Conservation (phyloP, 345 rosid genomes). For the Hypericum androsaemum region DNA sequence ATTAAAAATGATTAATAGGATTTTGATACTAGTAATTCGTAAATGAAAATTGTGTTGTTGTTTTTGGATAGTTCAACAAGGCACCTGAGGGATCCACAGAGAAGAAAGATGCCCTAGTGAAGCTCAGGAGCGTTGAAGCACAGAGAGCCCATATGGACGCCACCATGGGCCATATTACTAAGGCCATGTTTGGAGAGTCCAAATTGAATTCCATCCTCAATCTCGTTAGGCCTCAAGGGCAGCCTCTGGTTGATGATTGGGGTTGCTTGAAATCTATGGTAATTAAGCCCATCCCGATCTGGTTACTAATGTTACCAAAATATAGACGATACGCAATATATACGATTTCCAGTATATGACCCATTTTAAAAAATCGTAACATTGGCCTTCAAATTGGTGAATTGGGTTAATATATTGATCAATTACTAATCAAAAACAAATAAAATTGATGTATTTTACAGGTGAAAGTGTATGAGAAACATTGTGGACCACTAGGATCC, state of each 20-base stretch:
- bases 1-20: too few species aligned
- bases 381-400: neutral
- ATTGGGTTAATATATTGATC: neutral
- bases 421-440: neutral
- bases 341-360: too few species aligned
- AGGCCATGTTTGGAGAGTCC: slow-evolving; percentile 20
- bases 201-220: slow-evolving; percentile 22
- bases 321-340: too few species aligned
- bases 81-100: slow-evolving; percentile 28
- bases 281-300: neutral
- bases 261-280: slow-evolving; percentile 34
- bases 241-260: slow-evolving; percentile 62
- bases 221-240: slow-evolving; percentile 29
- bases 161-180: slow-evolving; percentile 22
- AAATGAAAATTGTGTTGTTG: neutral
- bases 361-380: too few species aligned
- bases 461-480: slow-evolving; percentile 34
- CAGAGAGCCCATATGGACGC: slow-evolving; percentile 30
- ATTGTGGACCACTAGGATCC: slow-evolving; percentile 32
- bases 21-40: too few species aligned
- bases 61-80: slow-evolving; percentile 22
- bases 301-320: neutral
- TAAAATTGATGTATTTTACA: slow-evolving; percentile 4
- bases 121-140: slow-evolving; percentile 14
- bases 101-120: slow-evolving; percentile 34